Percentiles rank a stretch among this genome's conserved stretches.
Conservation (phyloP, 352 stramenopile genomes). For the Pythium aristosporum region DNA sequence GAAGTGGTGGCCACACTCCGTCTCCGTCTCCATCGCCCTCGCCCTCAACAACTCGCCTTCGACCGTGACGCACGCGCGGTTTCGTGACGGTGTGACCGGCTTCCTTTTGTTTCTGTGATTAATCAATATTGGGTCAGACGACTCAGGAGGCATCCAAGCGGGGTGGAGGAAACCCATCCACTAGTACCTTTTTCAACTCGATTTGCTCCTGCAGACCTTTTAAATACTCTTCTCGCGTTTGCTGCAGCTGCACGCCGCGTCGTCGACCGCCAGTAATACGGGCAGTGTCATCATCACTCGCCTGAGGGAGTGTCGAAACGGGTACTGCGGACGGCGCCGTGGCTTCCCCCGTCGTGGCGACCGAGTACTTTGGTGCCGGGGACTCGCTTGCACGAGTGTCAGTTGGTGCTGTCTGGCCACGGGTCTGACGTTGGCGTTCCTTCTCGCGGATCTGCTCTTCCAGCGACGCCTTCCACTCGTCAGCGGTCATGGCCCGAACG, state of each 20-base stretch:
- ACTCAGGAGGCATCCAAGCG: background rate
- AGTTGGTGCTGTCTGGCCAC: conserved; percentile 26
- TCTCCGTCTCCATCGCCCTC: conserved; percentile 9
- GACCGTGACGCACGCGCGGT: conserved; percentile 1
- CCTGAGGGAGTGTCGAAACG: background rate
- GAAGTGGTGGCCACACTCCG: conserved; percentile 13
- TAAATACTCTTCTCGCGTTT: conserved; percentile 40
- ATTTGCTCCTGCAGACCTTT: conserved; percentile 47
- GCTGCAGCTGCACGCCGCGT: conserved; percentile 11
- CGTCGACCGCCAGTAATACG: conserved; percentile 1
- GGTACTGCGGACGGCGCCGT: background rate
- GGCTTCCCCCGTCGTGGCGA: background rate
- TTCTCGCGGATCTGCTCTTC: conserved; percentile 55
- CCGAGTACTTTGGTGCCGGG: too few species aligned
- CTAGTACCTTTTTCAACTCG: conserved; percentile 45
- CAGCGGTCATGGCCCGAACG: conserved; percentile 39
- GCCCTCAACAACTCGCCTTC: conserved; percentile 1
- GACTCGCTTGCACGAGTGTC: background rate
- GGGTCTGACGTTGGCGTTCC: conserved; percentile 10
- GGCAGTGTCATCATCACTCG: background rate
- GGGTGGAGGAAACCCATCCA: background rate
- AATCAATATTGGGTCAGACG: background rate
- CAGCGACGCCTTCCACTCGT: conserved; percentile 44
- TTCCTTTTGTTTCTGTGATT: conserved; percentile 10
- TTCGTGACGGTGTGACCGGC: background rate